Evolutionary conservation across 2,329 filamentous ascomycete genomes (phyloP).

Genomic region (Fusarium mundagurra): DNA sequence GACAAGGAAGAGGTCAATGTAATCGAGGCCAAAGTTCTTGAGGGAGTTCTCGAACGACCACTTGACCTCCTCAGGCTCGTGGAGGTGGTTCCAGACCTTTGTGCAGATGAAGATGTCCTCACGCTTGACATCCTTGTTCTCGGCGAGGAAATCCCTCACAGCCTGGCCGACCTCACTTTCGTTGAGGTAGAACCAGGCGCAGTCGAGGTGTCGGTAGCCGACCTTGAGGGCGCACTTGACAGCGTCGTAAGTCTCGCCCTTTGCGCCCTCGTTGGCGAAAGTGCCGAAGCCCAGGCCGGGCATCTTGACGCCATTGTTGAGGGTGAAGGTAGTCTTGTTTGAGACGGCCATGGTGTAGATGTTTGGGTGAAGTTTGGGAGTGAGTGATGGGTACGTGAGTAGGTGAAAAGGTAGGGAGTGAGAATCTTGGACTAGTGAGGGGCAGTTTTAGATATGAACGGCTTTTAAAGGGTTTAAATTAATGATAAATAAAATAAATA

Average conservation of each 20-base stretch:
- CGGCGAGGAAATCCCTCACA: constrained; percentile 49
- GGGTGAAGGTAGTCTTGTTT: constrained; percentile 52
- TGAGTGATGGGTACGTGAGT: constrained; percentile 10
- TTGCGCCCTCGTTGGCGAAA: constrained; percentile 69
- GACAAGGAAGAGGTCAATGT: constrained; percentile 62
- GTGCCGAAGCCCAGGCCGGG: constrained; percentile 73
- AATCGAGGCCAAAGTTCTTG: constrained; percentile 60
- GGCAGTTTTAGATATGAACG: neutral
- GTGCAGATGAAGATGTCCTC: constrained; percentile 62
- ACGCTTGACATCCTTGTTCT: constrained; percentile 43
- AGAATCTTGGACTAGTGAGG: neutral
- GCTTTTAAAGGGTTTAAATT: constrained; percentile 20
- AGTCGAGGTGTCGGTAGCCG: constrained; percentile 60
- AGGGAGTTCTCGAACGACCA: constrained; percentile 59
- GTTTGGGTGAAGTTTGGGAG: constrained; percentile 8
- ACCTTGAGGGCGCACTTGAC: constrained; percentile 55
- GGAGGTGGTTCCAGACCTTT: constrained; percentile 70
- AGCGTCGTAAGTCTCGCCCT: constrained; percentile 44
- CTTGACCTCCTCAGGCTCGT: constrained; percentile 59
- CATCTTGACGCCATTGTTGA: constrained; percentile 65
- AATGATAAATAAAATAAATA: neutral
- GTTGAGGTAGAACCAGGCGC: constrained; percentile 58
- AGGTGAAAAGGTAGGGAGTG: neutral
- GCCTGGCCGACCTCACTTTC: constrained; percentile 55
- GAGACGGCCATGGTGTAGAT: constrained; percentile 30